Percentiles rank a stretch among this genome's conserved stretches.
Evolutionary conservation across 2,329 filamentous ascomycete genomes (phyloP).

Genomic region (Trichophyton rubrum): DNA sequence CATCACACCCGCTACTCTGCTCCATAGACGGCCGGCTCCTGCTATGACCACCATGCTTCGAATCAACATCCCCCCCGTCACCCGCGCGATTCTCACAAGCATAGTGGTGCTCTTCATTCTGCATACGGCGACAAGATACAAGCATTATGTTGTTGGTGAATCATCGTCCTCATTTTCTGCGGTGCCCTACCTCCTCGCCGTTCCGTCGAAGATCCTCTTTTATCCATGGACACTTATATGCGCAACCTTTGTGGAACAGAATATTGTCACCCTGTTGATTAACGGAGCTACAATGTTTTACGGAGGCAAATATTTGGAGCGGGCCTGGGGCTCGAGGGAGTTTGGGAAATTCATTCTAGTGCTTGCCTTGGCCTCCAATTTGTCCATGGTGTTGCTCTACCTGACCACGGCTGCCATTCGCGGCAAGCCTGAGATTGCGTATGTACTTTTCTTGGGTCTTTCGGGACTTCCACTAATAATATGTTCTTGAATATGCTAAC

Average conservation of each 20-base stretch:
- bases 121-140: constrained; percentile 49
- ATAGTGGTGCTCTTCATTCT: constrained; percentile 68
- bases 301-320: constrained; percentile 86
- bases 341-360: constrained; percentile 81
- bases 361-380: constrained; percentile 66
- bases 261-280: constrained; percentile 71
- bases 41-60: constrained; percentile 52
- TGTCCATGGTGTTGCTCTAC: constrained; percentile 60
- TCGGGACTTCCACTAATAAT: no score
- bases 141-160: constrained; percentile 49
- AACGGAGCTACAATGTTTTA: constrained; percentile 73
- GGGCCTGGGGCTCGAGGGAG: constrained; percentile 86
- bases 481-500: neutral
- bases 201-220: constrained; percentile 68
- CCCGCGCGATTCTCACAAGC: constrained; percentile 63
- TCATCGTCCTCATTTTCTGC: constrained; percentile 21
- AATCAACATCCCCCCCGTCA: constrained; percentile 86
- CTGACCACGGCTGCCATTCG: constrained; percentile 59
- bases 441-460: constrained; percentile 13
- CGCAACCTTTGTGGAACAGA: constrained; percentile 81
- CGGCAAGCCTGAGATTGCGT: constrained; percentile 28
- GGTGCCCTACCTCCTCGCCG: constrained; percentile 75
- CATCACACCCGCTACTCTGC: neutral
- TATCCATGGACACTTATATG: constrained; percentile 91
- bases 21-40: neutral